Percentiles rank a stretch among this genome's conserved stretches.
Conservation (phyloP, 2,329 filamentous ascomycete genomes). For the Colletotrichum gigasporum region DNA sequence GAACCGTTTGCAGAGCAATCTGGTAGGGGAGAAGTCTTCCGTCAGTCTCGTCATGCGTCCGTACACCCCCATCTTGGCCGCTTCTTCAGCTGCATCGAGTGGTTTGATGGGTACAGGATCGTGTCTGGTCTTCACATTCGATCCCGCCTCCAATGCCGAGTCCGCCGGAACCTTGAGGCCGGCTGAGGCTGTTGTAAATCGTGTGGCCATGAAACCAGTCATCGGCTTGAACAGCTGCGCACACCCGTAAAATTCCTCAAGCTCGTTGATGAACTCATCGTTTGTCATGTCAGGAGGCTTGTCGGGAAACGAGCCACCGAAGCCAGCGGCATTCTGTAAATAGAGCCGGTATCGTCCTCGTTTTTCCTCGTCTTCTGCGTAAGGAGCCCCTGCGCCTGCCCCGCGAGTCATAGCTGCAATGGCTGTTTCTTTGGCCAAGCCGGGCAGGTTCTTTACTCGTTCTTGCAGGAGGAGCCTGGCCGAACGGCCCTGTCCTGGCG, state of each 20-base stretch:
- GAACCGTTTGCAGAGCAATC: constrained; percentile 93
- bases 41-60: constrained; percentile 83
- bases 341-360: constrained; percentile 83
- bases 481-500: constrained; percentile 69
- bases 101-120: constrained; percentile 63
- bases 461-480: constrained; percentile 70
- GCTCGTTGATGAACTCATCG: constrained; percentile 83
- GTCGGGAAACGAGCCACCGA: constrained; percentile 63
- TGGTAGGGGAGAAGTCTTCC: constrained; percentile 79
- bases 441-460: constrained; percentile 67
- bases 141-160: constrained; percentile 28
- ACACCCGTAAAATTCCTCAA: constrained; percentile 76
- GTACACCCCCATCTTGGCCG: constrained; percentile 92
- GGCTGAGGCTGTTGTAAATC: constrained; percentile 81
- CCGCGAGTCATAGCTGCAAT: constrained; percentile 74
- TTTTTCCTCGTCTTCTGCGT: constrained; percentile 83
- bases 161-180: constrained; percentile 39
- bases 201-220: constrained; percentile 89
- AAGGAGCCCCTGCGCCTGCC: constrained; percentile 76
- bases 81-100: constrained; percentile 83
- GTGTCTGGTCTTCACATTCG: constrained; percentile 46
- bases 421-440: constrained; percentile 73
- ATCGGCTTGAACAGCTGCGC: constrained; percentile 87
- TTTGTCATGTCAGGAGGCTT: constrained; percentile 56
- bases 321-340: constrained; percentile 79